Base-by-base conservation (phyloP, 345 rosid species). In the Boechera divaricarpa region DNA sequence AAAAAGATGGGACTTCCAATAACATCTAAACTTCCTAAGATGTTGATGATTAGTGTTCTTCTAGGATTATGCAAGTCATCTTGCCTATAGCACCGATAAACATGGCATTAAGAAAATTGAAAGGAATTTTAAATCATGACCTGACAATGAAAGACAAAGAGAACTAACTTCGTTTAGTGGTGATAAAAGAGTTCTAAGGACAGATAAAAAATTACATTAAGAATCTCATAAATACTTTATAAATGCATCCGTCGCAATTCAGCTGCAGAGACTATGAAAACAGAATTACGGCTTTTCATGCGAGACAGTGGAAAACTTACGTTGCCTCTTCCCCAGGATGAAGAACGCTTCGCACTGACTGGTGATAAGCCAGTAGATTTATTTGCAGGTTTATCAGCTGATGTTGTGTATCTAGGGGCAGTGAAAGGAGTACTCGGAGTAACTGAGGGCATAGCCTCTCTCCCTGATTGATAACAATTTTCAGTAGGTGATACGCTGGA, bases 301-400 rank as follows among this genome's bases (percentile, higher is more conserved):
- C 41, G 29, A 78, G 73, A 57, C 60, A 39, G 67, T 47, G 61
- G 56, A 33, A 26, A 42, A 86, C 98, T 85, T 82, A 94, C 98
- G 70, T 77, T 79, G 77, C 85, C 85, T 84, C 97, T 90, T 83
- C 94, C 97, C 98, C 98, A 90, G 65, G 93, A 86, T 61, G 93
- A 77, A 74, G 95, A 87, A 56, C 89, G 83, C 86, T 88, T 92
- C 2, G 87, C 64, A 60, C 67, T 85, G 77, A 38, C 63, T 67
- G 82, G 87, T 54, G 82, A 59, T 55, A 89, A 86, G 51, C 86
- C 84, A 66, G 88, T 60, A 74, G 21, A 72, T 86, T 89, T 92
- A 79, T 84, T 83, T 35, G 74, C 79, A 38, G 92, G 74, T 84
- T 86, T 92, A 73, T 86, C 95, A 53, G 80, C 75, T 64, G 89